Base-by-base conservation (phyloP, 139 green algal species). In the Chlorella sp. region DNA sequence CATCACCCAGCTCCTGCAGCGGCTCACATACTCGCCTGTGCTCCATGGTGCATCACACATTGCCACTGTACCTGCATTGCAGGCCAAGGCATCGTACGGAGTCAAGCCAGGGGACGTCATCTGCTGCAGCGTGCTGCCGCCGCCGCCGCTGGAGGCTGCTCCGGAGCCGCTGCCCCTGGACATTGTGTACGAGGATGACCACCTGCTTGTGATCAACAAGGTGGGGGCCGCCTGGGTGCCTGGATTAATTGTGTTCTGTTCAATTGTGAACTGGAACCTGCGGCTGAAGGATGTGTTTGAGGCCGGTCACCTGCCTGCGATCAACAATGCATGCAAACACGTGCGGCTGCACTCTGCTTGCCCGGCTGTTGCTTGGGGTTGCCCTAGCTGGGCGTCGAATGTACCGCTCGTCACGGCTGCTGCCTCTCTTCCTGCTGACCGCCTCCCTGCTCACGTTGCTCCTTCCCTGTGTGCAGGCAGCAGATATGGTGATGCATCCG, bases 141-240 rank as follows among this genome's bases (percentile, higher is more conserved):
- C 91, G 36, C 85, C 88, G 21, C 91, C 92, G 17, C 71, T 94
- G n/a, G 87, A 92, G 71, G 95, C 91, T 70, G 47, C 44, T 9
- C 94, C 92, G 18, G 91, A 97, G 88, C 84, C 89, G 47, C 96
- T 99, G 13, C 93, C 94, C 0, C 85, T 99, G 62, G 90, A 98
- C 47, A 88, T 99, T 3, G 88, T 98, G 9, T 98, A 96, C 78
- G 96, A 99, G 84, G 97, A 99, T 84, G 92, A 95, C 1, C 83
- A 97, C 83, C 38, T 99, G 21, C 84, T 99, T 3, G 96, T 99
- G 0, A 83, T 99, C 30, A 97, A 99, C 92, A 99, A 99, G 90
- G 95, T 81, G 57, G 26, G 75, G 17, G 25, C 25, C 7, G 26
- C 21, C n/a, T 70, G n/a, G 11, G 9, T 20, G n/a, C 64, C 15